Evolutionary conservation across 2,329 filamentous ascomycete species (phyloP).

Genomic region (Coniochaeta ligniaria): DNA sequence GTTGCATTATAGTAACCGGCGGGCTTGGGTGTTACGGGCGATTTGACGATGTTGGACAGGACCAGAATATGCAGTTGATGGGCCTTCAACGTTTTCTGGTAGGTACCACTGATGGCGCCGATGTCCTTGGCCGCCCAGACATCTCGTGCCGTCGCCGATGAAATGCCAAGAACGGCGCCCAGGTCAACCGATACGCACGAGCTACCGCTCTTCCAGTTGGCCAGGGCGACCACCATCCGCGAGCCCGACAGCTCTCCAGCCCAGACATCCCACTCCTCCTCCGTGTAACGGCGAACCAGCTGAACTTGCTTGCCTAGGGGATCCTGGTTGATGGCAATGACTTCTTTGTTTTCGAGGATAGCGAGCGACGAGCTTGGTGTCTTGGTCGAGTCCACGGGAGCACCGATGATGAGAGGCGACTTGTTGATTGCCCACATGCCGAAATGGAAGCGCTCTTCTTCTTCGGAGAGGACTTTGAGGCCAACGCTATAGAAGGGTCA

Average conservation of each 20-base stretch:
- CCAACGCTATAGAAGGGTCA: slow-evolving; percentile 28
- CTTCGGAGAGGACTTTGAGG: slow-evolving; percentile 31
- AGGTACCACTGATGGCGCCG: slow-evolving; percentile 19
- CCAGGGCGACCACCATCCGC: slow-evolving; percentile 34
- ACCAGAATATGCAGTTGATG: slow-evolving; percentile 33
- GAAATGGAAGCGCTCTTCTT: slow-evolving; percentile 46
- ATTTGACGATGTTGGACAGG: slow-evolving; percentile 22
- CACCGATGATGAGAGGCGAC: slow-evolving; percentile 41
- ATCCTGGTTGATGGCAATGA: slow-evolving; percentile 53
- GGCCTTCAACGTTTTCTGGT: slow-evolving; percentile 23
- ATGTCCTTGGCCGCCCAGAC: slow-evolving; percentile 30
- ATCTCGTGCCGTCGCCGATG: slow-evolving; percentile 28
- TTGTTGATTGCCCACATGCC: slow-evolving; percentile 45
- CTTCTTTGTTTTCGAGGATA: slow-evolving; percentile 41
- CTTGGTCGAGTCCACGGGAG: slow-evolving; percentile 27
- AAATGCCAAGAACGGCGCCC: slow-evolving; percentile 28
- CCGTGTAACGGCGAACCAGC: slow-evolving; percentile 39
- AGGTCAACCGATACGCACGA: slow-evolving; percentile 35
- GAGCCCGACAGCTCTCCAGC: slow-evolving; percentile 35
- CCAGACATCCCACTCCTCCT: slow-evolving; percentile 44
- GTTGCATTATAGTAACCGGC: slow-evolving; percentile 31
- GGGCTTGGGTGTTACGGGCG: slow-evolving; percentile 12
- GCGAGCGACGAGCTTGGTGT: slow-evolving; percentile 31
- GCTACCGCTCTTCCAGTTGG: slow-evolving; percentile 41
- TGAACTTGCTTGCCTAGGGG: slow-evolving; percentile 40